Evolutionary conservation across 2,329 filamentous ascomycete genomes (phyloP), one percentile per base, ranked within the genome.

Genomic region (Aspergillus persii): DNA sequence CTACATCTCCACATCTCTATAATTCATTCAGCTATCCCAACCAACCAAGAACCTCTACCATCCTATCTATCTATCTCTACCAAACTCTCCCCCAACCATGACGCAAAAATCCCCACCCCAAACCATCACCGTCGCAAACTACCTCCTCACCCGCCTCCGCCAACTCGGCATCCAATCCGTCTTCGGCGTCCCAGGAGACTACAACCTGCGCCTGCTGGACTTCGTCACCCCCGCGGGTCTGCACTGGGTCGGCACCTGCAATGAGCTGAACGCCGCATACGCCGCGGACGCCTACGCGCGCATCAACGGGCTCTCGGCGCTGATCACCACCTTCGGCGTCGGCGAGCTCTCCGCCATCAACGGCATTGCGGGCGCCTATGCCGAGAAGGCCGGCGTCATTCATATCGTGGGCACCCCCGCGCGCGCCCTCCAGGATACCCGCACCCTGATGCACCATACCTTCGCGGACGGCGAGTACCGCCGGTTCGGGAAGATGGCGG

Each of bases 351-450:
- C 88, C 1, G 88, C 89, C 54, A 80, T 91, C 69, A 91, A 91
- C 68, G 89, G 86, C 39, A 75, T 91, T 53, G 89, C 89, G 1
- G 90, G 89, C 15, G 84, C 88, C 39, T 91, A 84, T 75, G 87
- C 88, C 1, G 89, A 92, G 73, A 84, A 84, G 66, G 86, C 90
- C 3, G 87, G 89, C 1, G 80, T 92, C 4, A 80, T 86, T 7
- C 84, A 87, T 64, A 80, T 87, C 53, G 83, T 86, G n/a, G 84
- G 84, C 1, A 80, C 80, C 1, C 81, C 84, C 3, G 68, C 71
- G 3, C 73, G 77, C 0, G 58, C 65, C 7, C 71, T 76, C 2
- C 82, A 84, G 59, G 74, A 80, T 3, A 65, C 70, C 3, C 74
- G 79, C 2, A 64, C 72, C 12, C 60, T 78, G 49, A 70, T 85